A percentile compares a stretch with the other conserved stretches of the same genome.
Conservation (phyloP, 2,329 filamentous ascomycete species). For the Curvularia spicifera region DNA sequence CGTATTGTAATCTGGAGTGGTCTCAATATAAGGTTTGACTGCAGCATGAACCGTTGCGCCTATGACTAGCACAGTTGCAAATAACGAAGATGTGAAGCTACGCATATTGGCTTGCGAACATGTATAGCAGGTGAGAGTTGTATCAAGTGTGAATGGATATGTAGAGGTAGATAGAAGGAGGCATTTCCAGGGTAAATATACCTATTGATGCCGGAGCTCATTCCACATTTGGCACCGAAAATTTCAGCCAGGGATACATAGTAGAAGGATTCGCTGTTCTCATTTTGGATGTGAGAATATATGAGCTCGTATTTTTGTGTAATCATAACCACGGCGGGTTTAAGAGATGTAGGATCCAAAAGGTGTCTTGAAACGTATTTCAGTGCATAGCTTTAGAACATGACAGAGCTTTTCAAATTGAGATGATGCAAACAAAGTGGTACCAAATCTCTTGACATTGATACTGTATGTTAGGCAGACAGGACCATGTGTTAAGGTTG, state of each 20-base stretch:
- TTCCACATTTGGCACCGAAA: neutral
- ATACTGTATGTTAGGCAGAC: neutral
- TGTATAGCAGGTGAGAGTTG: neutral
- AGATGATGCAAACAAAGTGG: neutral
- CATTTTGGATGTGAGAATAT: neutral
- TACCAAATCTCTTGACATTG: neutral
- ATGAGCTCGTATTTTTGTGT: slow-evolving; percentile 6
- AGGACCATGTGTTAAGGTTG: too few species aligned
- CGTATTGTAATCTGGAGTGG: slow-evolving; percentile 32
- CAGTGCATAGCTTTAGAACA: neutral
- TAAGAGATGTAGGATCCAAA: neutral
- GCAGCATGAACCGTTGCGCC: neutral
- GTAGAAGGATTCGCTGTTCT: neutral
- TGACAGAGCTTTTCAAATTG: neutral
- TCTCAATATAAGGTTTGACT: slow-evolving; percentile 29
- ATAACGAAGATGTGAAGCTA: neutral
- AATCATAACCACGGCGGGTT: neutral
- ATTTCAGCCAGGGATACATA: neutral
- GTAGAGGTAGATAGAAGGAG: neutral
- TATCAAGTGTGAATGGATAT: too few species aligned
- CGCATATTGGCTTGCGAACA: neutral
- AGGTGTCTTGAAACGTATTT: neutral
- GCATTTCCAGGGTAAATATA: neutral
- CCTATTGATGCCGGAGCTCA: neutral
- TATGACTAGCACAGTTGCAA: neutral